A percentile compares a stretch with the other conserved stretches of the same genome.
These are phyloP conservation scores for Takakia lepidozioides DNA, from an alignment of 225 moss, liverwort and hornwort species.

Conservation along the genomic window DNA sequence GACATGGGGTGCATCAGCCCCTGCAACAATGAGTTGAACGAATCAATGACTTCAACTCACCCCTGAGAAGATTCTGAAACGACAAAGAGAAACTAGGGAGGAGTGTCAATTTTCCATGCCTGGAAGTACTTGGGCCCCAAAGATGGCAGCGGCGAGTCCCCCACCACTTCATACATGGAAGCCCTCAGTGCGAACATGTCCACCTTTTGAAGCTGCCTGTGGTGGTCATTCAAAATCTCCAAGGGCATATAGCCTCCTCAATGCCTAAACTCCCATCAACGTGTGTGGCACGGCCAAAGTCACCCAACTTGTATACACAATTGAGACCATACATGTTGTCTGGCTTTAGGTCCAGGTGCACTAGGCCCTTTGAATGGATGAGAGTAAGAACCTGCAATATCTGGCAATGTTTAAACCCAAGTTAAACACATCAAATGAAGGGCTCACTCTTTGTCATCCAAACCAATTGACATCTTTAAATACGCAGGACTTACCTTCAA, in stretches of 20 bases:
- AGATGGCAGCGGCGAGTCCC: constrained; percentile 67
- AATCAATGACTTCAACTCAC: constrained; percentile 15
- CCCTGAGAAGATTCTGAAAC: constrained; percentile 61
- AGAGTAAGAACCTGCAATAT: constrained; percentile 55
- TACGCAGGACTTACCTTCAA: constrained; percentile 48
- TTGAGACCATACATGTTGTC: constrained; percentile 78
- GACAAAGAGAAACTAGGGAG: constrained; percentile 61
- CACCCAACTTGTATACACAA: constrained; percentile 81
- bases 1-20: constrained; percentile 52
- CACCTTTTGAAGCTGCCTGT: constrained; percentile 73
- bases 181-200: constrained; percentile 96
- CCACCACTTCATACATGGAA: constrained; percentile 88
- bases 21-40: constrained; percentile 16
- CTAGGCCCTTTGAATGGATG: constrained; percentile 63
- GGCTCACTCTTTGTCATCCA: too few species aligned
- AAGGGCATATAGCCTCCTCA: constrained; percentile 86
- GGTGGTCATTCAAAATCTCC: constrained; percentile 85
- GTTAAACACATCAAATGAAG: too few species aligned
- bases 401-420: too few species aligned
- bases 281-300: constrained; percentile 88
- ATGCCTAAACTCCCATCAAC: constrained; percentile 76
- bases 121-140: constrained; percentile 76
- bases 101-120: constrained; percentile 46
- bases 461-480: too few species aligned
- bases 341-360: constrained; percentile 96